Conservation (phyloP, 1,284 basidiomycete species). For the Leccinum fallax region DNA sequence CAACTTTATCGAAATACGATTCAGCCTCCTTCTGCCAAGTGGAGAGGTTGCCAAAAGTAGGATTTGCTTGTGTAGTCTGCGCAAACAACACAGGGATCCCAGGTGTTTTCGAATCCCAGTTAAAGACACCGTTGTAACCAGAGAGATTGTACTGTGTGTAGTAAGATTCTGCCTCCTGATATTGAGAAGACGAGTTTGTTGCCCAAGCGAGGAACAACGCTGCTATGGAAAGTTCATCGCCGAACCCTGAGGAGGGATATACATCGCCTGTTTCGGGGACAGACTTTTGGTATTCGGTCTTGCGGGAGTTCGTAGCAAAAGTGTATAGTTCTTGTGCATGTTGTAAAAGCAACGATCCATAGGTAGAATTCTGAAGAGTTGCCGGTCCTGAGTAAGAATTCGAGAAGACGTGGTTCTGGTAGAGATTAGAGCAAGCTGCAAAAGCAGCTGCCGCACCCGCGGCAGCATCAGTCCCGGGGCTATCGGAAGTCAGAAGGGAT, state of each 20-base stretch:
- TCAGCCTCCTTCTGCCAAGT: conserved; percentile 77
- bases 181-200: conserved; percentile 61
- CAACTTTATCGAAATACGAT: conserved; percentile 73
- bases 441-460: conserved; percentile 85
- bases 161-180: conserved; percentile 64
- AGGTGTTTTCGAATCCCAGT: conserved; percentile 87
- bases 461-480: conserved; percentile 88
- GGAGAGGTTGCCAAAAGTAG: conserved; percentile 54
- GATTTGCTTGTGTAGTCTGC: conserved; percentile 59
- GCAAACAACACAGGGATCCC: conserved; percentile 76
- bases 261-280: conserved; percentile 64
- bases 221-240: conserved; percentile 73
- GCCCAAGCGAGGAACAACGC: conserved; percentile 79
- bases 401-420: conserved; percentile 59
- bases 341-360: conserved; percentile 65
- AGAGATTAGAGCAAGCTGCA: conserved; percentile 82
- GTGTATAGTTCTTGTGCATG: conserved; percentile 78
- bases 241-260: conserved; percentile 74
- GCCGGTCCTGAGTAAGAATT: conserved; percentile 57
- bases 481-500: conserved; percentile 18
- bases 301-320: conserved; percentile 68
- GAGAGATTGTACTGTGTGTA: conserved; percentile 63
- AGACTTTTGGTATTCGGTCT: conserved; percentile 62
- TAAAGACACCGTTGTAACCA: conserved; percentile 66
- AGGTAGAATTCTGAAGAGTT: conserved; percentile 73